A percentile compares a stretch with the other conserved stretches of the same genome.
phyloP scores from a whole-genome alignment of 345 rosid species.

The Aquilaria yunnanensis region DNA sequence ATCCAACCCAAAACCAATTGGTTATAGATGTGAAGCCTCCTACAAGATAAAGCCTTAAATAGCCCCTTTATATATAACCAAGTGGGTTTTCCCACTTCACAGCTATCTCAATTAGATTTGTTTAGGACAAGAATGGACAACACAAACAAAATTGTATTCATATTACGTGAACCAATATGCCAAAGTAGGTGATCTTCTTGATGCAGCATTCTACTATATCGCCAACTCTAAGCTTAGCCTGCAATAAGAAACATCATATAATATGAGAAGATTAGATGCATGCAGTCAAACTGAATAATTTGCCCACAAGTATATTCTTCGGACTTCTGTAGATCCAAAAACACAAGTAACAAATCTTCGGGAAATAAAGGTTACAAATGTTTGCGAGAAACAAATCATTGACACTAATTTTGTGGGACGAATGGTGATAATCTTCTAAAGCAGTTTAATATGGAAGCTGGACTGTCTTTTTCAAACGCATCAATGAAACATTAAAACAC shows the following conservation, averaged over 20 bases:
- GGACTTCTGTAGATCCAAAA: neutral
- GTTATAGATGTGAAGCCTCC: no score
- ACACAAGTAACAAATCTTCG: neutral
- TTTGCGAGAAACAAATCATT: no score
- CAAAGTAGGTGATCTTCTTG: slow-evolving; percentile 85
- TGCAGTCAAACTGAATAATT: slow-evolving; percentile 2
- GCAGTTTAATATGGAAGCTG: neutral
- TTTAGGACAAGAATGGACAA: no score
- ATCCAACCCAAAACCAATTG: no score
- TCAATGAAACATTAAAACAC: slow-evolving; percentile 5
- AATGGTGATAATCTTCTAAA: neutral
- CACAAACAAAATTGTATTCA: neutral
- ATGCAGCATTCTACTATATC: slow-evolving; percentile 86
- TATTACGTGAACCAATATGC: slow-evolving; percentile 87
- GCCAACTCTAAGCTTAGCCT: slow-evolving; percentile 87
- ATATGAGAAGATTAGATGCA: slow-evolving; percentile 9
- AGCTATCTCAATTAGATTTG: no score
- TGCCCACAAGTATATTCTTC: neutral
- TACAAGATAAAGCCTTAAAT: no score
- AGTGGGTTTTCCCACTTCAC: no score
- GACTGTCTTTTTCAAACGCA: neutral
- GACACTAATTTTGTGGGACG: neutral
- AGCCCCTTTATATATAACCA: no score
- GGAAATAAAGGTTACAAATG: no score
- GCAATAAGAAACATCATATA: slow-evolving; percentile 19